Conservation (phyloP, 768 basidiomycete genomes). For the Tubosaeta sp. region DNA sequence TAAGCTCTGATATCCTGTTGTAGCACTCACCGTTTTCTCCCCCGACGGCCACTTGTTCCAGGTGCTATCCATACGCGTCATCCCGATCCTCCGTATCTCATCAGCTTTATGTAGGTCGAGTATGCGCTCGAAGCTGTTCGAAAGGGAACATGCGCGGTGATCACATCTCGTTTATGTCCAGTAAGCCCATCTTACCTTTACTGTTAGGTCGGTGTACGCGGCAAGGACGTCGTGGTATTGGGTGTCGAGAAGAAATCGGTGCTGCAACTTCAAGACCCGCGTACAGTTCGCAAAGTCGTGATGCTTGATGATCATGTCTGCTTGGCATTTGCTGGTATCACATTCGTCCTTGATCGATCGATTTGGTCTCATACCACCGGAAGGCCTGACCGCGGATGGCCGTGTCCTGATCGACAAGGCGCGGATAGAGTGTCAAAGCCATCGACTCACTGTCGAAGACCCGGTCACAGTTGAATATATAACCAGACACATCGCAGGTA, state of each 20-base stretch:
- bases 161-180: conserved; percentile 17
- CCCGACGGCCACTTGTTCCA: conserved; percentile 99
- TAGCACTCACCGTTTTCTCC: conserved; percentile 96
- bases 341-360: background rate
- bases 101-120: conserved; percentile 68
- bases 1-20: conserved; percentile 3
- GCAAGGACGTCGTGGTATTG: conserved; percentile 90
- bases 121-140: conserved; percentile 97
- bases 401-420: conserved; percentile 98
- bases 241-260: conserved; percentile 99
- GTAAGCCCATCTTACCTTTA: conserved; percentile 3
- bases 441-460: conserved; percentile 95
- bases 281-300: conserved; percentile 96
- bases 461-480: conserved; percentile 99
- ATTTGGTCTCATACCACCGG: conserved; percentile 8
- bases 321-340: conserved; percentile 91
- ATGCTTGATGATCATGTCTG: conserved; percentile 98
- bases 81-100: conserved; percentile 8
- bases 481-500: conserved; percentile 96
- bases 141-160: conserved; percentile 94
- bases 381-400: conserved; percentile 96
- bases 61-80: conserved; percentile 44
- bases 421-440: conserved; percentile 94
- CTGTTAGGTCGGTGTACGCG: conserved; percentile 86
- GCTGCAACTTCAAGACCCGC: conserved; percentile 94